phyloP scores from a whole-genome alignment of 2,329 filamentous ascomycete species.

The Penicillium sp. region DNA sequence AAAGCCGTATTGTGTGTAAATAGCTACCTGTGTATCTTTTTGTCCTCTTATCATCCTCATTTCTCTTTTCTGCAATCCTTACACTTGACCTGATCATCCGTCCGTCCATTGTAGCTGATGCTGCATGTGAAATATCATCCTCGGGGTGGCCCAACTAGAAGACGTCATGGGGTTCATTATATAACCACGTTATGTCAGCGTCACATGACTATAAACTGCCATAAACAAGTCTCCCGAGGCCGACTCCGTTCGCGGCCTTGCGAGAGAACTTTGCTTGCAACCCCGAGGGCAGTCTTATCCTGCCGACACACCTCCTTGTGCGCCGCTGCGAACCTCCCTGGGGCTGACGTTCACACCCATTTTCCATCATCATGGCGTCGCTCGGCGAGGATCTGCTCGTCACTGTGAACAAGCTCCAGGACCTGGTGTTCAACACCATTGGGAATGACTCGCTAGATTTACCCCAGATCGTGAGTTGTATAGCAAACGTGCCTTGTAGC shows the following conservation, averaged over 20 bases:
- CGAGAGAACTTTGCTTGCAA: slow-evolving; percentile 18
- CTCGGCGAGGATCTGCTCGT: slow-evolving; percentile 92
- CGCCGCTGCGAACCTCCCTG: slow-evolving; percentile 1
- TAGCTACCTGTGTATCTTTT: slow-evolving; percentile 2
- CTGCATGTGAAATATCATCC: slow-evolving; percentile 3
- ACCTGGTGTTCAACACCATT: slow-evolving; percentile 99
- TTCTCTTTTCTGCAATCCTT: background rate
- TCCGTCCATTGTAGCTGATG: background rate
- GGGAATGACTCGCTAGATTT: slow-evolving; percentile 97
- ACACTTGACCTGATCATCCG: background rate
- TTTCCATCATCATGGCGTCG: slow-evolving; percentile 68
- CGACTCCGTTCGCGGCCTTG: slow-evolving; percentile 11
- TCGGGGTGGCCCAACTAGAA: too few relatives aligned
- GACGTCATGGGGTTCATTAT: slow-evolving; percentile 17
- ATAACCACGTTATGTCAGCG: slow-evolving; percentile 17
- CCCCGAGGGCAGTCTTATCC: slow-evolving; percentile 12
- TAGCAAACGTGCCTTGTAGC: slow-evolving; percentile 2
- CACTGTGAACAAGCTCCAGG: slow-evolving; percentile 97
- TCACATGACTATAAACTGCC: slow-evolving; percentile 22
- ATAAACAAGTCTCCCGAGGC: slow-evolving; percentile 22
- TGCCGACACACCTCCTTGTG: slow-evolving; percentile 4
- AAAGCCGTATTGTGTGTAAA: slow-evolving; percentile 7
- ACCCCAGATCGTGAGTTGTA: slow-evolving; percentile 81
- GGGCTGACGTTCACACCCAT: slow-evolving; percentile 1
- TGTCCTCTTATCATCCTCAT: slow-evolving; percentile 1